Conservation (phyloP, 2,329 filamentous ascomycete genomes). For the Aspergillus ochraceus region DNA sequence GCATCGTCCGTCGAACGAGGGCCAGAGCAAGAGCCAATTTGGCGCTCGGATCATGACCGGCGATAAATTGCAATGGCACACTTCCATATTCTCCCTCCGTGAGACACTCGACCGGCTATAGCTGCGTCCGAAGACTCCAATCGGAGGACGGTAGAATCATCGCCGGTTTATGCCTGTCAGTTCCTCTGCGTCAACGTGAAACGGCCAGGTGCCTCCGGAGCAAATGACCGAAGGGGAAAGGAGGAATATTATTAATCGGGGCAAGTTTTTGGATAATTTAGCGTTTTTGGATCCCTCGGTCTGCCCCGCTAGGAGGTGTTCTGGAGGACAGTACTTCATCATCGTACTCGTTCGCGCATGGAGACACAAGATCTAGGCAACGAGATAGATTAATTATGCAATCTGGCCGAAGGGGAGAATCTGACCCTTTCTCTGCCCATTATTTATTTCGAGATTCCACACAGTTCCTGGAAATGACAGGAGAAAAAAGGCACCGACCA, state of each 20-base stretch:
- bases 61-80: too few relatives aligned
- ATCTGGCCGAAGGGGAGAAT: neutral
- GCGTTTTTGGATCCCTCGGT: conserved; percentile 2
- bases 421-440: neutral
- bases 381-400: neutral
- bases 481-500: neutral
- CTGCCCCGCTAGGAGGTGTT: neutral
- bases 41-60: neutral
- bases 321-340: neutral
- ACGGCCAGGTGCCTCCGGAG: neutral
- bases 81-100: neutral
- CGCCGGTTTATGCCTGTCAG: neutral
- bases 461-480: neutral
- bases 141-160: neutral
- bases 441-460: neutral
- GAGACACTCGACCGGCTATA: neutral
- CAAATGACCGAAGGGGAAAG: neutral
- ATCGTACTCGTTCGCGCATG: neutral
- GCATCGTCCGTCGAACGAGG: too few relatives aligned
- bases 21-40: neutral
- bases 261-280: neutral
- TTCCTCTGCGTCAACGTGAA: neutral
- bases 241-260: neutral
- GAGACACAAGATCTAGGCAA: neutral
- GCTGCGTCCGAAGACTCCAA: neutral